Conservation (phyloP, 345 rosid species). For the Luvunga scandens region DNA sequence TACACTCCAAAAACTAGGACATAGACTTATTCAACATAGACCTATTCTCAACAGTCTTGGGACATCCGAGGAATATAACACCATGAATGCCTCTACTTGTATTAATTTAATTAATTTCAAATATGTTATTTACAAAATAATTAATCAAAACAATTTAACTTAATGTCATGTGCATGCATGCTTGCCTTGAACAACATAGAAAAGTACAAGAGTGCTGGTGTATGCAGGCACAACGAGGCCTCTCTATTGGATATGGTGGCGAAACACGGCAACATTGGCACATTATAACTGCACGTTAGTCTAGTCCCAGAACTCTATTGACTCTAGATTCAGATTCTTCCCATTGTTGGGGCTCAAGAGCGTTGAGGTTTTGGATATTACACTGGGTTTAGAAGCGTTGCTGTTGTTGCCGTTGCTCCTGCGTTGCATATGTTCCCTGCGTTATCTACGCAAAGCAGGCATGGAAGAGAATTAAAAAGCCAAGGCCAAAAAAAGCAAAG, state of each 20-base stretch:
- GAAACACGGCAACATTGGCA: constrained; percentile 37
- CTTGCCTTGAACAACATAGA: constrained; percentile 44
- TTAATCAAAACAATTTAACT: too few species aligned
- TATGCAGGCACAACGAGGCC: constrained; percentile 47
- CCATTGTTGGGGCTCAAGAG: constrained; percentile 30
- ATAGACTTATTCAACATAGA: too few species aligned
- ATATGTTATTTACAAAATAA: too few species aligned
- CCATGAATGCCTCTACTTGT: constrained; percentile 37
- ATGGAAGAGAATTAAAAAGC: constrained; percentile 8
- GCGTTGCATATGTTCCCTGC: background rate
- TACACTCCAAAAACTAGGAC: too few species aligned
- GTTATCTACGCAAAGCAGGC: constrained; percentile 1
- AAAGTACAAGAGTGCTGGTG: constrained; percentile 30
- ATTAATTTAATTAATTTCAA: background rate
- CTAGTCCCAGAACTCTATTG: constrained; percentile 43
- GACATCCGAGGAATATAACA: constrained; percentile 36
- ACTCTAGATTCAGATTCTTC: constrained; percentile 39
- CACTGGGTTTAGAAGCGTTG: constrained; percentile 27
- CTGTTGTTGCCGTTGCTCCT: constrained; percentile 6
- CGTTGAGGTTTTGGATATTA: constrained; percentile 28
- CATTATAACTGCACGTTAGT: constrained; percentile 37
- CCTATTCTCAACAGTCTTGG: too few species aligned
- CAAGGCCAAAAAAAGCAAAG: constrained; percentile 1
- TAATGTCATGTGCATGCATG: background rate
- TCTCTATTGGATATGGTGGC: constrained; percentile 28